Base-by-base conservation (phyloP, 1,139 yeast species). In the Taiozyma sp. region DNA sequence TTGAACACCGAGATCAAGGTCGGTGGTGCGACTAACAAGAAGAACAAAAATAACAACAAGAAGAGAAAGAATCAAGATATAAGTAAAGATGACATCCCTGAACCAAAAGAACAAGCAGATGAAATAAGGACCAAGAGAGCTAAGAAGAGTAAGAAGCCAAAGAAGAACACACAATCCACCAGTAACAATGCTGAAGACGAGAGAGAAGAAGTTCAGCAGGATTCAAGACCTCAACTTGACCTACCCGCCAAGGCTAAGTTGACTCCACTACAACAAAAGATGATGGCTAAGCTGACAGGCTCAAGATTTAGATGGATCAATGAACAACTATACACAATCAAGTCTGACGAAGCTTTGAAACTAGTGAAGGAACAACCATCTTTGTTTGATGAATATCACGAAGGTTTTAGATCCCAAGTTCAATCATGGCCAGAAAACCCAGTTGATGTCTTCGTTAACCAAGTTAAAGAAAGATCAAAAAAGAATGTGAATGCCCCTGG, bases 351-450 rank as follows among this genome's bases (percentile, higher is more conserved):
- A 32, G 99, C 99, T 0, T 71, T 89, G 40, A 73, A 76, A 44
- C 71, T 95, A 57, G 81, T 95, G 48, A 71, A 79, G 53, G 81
- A 85, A 24, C 96, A 91, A 59, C 99, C 99, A 0, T 81, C 83
- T 29, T 74, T 95, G 57, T 93, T 91, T 67, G 95, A 89, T 57
- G 98, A 91, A 63, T 93, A 93, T 62, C 99, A 93, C 65, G 85
- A 82, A 55, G 99, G 99, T 0, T 93, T 95, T 75, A 77, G 96
- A 60, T 85, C 90, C 6, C 99, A 93, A 68, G 98, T 93, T 22
- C 89, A 86, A 64, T 77, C 90, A 35, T 93, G 99, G 99, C 99
- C 99, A 1, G 96, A 91, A 68, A 93, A 93, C 64, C 99, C 99
- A 0, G 96, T 95, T 16, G 85, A 90, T 67, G 85, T 86, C 1